These are phyloP conservation scores for Cunninghamia lanceolata DNA, from an alignment of 75 land plant species.

Conservation along the genomic window DNA sequence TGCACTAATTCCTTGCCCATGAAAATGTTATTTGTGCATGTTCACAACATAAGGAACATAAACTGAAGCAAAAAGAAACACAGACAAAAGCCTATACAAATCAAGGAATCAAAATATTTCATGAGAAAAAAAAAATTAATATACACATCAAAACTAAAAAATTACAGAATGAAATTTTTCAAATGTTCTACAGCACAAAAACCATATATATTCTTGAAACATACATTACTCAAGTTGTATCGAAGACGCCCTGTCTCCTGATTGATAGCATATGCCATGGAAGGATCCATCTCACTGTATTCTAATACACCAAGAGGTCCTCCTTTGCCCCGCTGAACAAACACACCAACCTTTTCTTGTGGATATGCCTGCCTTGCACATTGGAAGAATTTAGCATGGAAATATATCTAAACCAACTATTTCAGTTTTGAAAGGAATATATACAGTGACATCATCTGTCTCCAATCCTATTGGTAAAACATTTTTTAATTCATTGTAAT, in stretches of 20 bases:
- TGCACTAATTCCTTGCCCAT: not conserved
- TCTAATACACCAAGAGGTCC: slow-evolving; percentile 84
- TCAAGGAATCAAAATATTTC: not conserved
- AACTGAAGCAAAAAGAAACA: not conserved
- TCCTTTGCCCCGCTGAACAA: slow-evolving; percentile 74
- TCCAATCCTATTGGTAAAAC: not conserved
- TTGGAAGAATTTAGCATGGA: not conserved
- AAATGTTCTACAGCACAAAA: not conserved
- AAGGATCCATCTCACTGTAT: slow-evolving; percentile 82
- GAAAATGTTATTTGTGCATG: not conserved
- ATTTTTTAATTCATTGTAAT: not conserved
- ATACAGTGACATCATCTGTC: not conserved
- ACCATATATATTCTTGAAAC: not conserved
- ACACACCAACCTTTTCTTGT: slow-evolving; percentile 90
- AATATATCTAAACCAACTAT: not conserved
- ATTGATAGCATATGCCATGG: slow-evolving; percentile 69
- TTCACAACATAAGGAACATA: not conserved
- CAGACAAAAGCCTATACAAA: not conserved
- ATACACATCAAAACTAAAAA: not conserved
- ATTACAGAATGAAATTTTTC: not conserved
- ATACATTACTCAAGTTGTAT: slow-evolving; percentile 91
- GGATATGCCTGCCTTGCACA: slow-evolving; percentile 69
- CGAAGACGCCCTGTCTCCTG: slow-evolving; percentile 86
- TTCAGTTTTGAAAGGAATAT: not conserved
- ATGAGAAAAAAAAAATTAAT: not conserved